phyloP scores from a whole-genome alignment of 163 green algal genomes.

The Prototheca stagnorum region DNA sequence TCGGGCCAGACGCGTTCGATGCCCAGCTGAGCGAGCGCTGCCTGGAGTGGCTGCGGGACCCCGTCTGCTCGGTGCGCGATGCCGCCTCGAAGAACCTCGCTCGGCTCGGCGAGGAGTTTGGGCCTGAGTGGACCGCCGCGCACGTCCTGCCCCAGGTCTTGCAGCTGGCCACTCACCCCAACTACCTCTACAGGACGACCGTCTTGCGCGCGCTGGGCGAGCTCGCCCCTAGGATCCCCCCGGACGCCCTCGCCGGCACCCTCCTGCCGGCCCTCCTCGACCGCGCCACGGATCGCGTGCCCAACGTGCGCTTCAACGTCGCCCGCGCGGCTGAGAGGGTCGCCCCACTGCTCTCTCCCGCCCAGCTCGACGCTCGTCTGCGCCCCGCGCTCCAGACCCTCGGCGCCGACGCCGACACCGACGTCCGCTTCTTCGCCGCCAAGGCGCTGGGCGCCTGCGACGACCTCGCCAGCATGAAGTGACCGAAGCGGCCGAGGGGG shows the following conservation, averaged over 20 bases:
- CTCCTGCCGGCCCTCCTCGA: constrained; percentile 77
- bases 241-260: constrained; percentile 56
- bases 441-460: constrained; percentile 45
- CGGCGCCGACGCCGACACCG: constrained; percentile 67
- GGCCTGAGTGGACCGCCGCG: constrained; percentile 74
- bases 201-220: constrained; percentile 63
- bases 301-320: constrained; percentile 83
- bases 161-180: constrained; percentile 62
- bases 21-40: constrained; percentile 88
- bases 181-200: constrained; percentile 96
- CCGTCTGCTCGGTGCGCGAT: constrained; percentile 82
- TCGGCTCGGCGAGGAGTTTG: constrained; percentile 81
- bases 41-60: constrained; percentile 76
- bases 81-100: constrained; percentile 76
- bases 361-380: constrained; percentile 51
- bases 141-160: constrained; percentile 82
- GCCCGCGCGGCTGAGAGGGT: constrained; percentile 66
- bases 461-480: constrained; percentile 2
- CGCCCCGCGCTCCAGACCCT: constrained; percentile 68
- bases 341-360: constrained; percentile 44
- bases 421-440: constrained; percentile 84
- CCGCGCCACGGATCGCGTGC: constrained; percentile 36
- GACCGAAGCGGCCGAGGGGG: background rate
- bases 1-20: constrained; percentile 82
- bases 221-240: constrained; percentile 57